These are phyloP conservation scores for Picea abies DNA, from an alignment of 83 land plant genomes.

Conservation along the genomic window DNA sequence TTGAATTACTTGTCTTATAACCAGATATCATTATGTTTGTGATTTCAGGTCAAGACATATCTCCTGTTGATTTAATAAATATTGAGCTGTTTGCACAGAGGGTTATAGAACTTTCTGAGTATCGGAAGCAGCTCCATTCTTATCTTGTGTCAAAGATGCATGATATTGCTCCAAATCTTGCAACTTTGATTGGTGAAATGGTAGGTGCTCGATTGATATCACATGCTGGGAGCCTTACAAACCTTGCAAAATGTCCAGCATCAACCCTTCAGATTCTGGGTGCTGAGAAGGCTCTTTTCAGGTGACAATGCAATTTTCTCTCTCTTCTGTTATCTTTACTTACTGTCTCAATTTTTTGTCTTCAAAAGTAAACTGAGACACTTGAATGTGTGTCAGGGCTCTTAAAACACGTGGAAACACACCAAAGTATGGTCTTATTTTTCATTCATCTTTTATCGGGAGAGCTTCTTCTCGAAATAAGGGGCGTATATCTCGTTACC, in stretches of 20 bases:
- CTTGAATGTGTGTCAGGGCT: slow-evolving; percentile 42
- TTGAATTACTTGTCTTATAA: background rate
- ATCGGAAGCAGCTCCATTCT: slow-evolving; percentile 75
- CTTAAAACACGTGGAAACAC: slow-evolving; percentile 94
- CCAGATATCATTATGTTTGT: slow-evolving; percentile 2
- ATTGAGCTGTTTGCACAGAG: slow-evolving; percentile 86
- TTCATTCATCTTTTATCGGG: slow-evolving; percentile 97
- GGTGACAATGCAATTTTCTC: slow-evolving; percentile 13
- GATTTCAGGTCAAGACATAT: slow-evolving; percentile 86
- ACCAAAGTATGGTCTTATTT: slow-evolving; percentile 96
- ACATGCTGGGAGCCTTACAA: too few relatives aligned
- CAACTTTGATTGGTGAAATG: slow-evolving; percentile 94
- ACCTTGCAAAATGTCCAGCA: too few relatives aligned
- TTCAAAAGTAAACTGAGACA: background rate
- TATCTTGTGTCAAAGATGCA: slow-evolving; percentile 94
- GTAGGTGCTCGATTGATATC: background rate
- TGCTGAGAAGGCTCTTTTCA: too few relatives aligned
- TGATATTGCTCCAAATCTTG: slow-evolving; percentile 94
- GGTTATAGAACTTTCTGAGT: slow-evolving; percentile 87
- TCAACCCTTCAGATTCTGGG: too few relatives aligned
- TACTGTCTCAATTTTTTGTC: background rate
- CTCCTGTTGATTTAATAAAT: slow-evolving; percentile 83
- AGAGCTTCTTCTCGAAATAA: slow-evolving; percentile 85
- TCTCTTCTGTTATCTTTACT: background rate
- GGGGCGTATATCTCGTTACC: slow-evolving; percentile 96